Evolutionary conservation across 768 basidiomycete species (phyloP).

Genomic region (Lactifluus echinatus): DNA sequence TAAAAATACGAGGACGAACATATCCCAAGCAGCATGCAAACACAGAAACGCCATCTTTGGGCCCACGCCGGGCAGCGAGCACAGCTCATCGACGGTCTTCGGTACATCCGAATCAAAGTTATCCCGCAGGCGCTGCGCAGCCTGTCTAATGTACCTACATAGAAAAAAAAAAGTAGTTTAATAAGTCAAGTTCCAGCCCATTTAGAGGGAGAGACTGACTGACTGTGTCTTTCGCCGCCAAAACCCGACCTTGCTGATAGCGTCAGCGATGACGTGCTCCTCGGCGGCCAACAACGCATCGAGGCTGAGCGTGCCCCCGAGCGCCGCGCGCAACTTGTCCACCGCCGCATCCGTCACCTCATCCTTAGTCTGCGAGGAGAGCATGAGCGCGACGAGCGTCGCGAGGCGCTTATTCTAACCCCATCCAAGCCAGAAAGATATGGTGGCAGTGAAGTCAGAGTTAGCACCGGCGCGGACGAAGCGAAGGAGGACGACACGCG

Average conservation of each 20-base stretch:
- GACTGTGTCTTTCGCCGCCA: conserved; percentile 84
- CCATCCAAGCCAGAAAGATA: too few relatives aligned
- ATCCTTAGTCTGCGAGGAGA: conserved; percentile 94
- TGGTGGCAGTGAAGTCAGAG: too few relatives aligned
- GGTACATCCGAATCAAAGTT: conserved; percentile 81
- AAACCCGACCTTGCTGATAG: conserved; percentile 87
- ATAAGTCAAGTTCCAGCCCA: too few relatives aligned
- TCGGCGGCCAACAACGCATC: conserved; percentile 60
- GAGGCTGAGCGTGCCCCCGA: conserved; percentile 76
- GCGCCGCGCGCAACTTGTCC: conserved; percentile 53
- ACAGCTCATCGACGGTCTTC: conserved; percentile 79
- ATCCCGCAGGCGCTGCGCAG: conserved; percentile 59
- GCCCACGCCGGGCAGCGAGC: conserved; percentile 83
- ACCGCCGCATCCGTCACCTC: conserved; percentile 80
- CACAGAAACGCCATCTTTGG: conserved; percentile 94
- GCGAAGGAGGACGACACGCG: too few relatives aligned
- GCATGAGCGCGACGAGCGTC: conserved; percentile 87
- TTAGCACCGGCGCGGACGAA: too few relatives aligned
- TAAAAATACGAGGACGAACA: conserved; percentile 39
- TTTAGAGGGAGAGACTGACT: conserved; percentile 24
- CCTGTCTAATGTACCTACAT: conserved; percentile 69
- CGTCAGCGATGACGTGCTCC: conserved; percentile 52
- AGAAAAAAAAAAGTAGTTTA: too few relatives aligned
- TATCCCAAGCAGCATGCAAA: conserved; percentile 76
- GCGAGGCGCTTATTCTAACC: conserved; percentile 70